phyloP scores from a whole-genome alignment of 768 basidiomycete genomes.

The Trametes maxima region DNA sequence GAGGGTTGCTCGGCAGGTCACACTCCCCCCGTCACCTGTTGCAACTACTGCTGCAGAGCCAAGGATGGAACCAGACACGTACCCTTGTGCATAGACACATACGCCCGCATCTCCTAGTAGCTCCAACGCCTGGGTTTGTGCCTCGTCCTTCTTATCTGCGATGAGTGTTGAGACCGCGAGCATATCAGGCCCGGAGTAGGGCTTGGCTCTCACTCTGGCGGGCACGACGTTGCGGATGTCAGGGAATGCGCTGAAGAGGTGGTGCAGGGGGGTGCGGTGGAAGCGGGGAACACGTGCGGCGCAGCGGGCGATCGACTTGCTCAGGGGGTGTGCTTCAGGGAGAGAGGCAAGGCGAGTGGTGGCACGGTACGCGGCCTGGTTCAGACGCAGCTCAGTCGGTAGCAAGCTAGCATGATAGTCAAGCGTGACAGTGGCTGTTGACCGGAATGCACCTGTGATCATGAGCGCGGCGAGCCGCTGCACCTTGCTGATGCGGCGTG shows the following conservation, averaged over 20 bases:
- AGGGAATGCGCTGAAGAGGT: not conserved
- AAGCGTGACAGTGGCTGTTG: too few species aligned
- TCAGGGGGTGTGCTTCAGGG: too few species aligned
- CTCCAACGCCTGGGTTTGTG: not conserved
- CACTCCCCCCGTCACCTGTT: not conserved
- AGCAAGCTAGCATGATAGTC: too few species aligned
- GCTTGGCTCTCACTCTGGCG: not conserved
- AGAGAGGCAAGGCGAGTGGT: too few species aligned
- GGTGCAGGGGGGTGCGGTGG: conserved; percentile 29
- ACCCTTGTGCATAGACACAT: conserved; percentile 3
- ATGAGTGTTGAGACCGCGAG: not conserved
- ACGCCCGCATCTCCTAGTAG: not conserved
- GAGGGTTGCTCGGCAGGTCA: not conserved
- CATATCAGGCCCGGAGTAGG: too few species aligned
- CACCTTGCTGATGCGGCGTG: too few species aligned
- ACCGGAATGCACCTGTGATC: too few species aligned
- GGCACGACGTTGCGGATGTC: not conserved
- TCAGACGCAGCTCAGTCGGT: too few species aligned
- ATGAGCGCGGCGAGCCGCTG: too few species aligned
- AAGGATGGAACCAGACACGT: conserved; percentile 12
- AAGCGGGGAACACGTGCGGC: conserved; percentile 10
- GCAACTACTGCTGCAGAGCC: conserved; percentile 1
- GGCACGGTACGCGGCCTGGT: too few species aligned
- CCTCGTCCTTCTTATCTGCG: not conserved
- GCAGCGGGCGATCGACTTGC: too few species aligned